A percentile compares a stretch with the other conserved stretches of the same genome.
phyloP scores from a whole-genome alignment of 495 filamentous ascomycete species.

The Penicillium argentinense region DNA sequence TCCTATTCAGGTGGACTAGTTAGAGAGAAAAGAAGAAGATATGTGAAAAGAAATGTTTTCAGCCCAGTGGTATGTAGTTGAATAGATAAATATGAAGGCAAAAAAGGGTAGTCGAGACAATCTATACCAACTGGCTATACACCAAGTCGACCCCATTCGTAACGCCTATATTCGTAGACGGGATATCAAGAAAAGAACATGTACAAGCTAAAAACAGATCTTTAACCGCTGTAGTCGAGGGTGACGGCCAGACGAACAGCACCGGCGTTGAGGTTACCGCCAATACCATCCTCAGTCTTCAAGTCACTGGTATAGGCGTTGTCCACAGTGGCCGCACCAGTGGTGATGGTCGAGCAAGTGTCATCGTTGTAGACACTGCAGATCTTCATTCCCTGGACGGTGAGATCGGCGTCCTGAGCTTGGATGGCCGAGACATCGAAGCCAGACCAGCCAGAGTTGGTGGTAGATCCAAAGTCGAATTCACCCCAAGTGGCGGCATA shows the following conservation, averaged over 20 bases:
- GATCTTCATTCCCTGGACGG: slow-evolving; percentile 38
- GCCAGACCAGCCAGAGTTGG: slow-evolving; percentile 41
- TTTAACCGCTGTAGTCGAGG: slow-evolving; percentile 31
- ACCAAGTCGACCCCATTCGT: slow-evolving; percentile 11
- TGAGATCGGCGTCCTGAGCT: slow-evolving; percentile 32
- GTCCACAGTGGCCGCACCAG: slow-evolving; percentile 19
- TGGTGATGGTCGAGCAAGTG: slow-evolving; percentile 35
- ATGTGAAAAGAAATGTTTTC: not conserved
- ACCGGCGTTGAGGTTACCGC: slow-evolving; percentile 35
- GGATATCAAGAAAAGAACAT: slow-evolving; percentile 4
- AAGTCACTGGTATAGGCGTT: slow-evolving; percentile 37
- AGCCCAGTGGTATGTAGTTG: slow-evolving; percentile 16
- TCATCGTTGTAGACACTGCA: slow-evolving; percentile 19
- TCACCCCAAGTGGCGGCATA: slow-evolving; percentile 46
- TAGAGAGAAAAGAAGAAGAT: not conserved
- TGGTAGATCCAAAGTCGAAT: slow-evolving; percentile 37
- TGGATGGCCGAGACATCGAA: slow-evolving; percentile 43
- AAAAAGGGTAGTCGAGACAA: slow-evolving; percentile 9
- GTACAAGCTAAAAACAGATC: slow-evolving; percentile 6
- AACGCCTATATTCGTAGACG: slow-evolving; percentile 4
- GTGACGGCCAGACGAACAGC: slow-evolving; percentile 29
- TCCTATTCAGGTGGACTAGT: no score
- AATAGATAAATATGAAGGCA: slow-evolving; percentile 5
- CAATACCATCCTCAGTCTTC: slow-evolving; percentile 36
- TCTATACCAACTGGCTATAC: slow-evolving; percentile 17